These are phyloP conservation scores for Escallonia herrerae DNA, from an alignment of 129 eudicot species.

Conservation along the genomic window DNA sequence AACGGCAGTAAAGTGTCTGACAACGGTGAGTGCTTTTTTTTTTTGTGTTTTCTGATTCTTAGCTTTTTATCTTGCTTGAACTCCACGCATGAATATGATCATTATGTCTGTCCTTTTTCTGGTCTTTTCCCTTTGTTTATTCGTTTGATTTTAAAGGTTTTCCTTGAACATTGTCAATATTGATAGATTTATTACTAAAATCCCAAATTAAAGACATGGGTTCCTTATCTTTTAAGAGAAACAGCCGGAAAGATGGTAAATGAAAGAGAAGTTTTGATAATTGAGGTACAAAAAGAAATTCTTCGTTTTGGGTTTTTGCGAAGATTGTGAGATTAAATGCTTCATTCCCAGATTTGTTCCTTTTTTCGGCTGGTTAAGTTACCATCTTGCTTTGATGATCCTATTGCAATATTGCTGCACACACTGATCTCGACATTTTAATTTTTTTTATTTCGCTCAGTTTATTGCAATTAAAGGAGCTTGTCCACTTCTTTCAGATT, in stretches of 20 bases:
- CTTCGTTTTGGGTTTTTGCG: too few species aligned
- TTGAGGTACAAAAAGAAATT: too few species aligned
- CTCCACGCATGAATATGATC: conserved; percentile 1
- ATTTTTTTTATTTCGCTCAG: too few species aligned
- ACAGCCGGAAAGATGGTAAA: too few species aligned
- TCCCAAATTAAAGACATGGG: conserved; percentile 1
- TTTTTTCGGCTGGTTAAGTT: too few species aligned
- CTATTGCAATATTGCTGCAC: too few species aligned
- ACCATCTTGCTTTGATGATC: too few species aligned
- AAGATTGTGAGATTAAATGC: too few species aligned
- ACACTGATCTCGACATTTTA: too few species aligned
- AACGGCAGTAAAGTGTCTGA: conserved; percentile 17
- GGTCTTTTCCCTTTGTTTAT: neutral
- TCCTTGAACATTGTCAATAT: neutral
- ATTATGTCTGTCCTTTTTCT: neutral
- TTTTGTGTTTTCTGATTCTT: neutral
- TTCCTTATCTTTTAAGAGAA: neutral
- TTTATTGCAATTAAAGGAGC: neutral
- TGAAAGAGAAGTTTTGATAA: too few species aligned
- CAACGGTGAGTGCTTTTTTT: conserved; percentile 28
- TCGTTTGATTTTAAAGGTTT: neutral
- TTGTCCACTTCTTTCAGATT: neutral
- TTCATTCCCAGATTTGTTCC: too few species aligned
- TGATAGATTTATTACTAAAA: neutral
- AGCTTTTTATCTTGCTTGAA: neutral